Percentiles rank a stretch among this genome's conserved stretches.
Evolutionary conservation across 148 eudicot species (phyloP).

Genomic region (Simmondsia chinensis): DNA sequence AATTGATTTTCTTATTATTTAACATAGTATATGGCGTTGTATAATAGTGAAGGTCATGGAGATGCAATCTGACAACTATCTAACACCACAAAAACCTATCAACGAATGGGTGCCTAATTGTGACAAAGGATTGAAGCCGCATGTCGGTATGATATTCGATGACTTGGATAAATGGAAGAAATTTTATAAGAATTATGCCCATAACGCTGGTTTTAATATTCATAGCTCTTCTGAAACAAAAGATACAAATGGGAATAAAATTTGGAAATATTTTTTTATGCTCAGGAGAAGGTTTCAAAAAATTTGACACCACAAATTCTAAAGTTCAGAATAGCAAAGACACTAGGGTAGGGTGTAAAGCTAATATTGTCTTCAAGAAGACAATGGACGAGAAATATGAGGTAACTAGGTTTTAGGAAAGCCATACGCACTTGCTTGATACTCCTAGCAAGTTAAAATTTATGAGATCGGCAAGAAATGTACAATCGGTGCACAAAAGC

Average conservation of each 20-base stretch:
- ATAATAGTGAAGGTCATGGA: too few species aligned
- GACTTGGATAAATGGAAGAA: not conserved
- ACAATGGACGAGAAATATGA: not conserved
- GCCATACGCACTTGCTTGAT: not conserved
- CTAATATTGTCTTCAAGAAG: not conserved
- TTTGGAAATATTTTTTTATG: not conserved
- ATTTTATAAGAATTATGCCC: not conserved
- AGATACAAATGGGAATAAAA: not conserved
- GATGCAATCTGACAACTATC: too few species aligned
- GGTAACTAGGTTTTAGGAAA: not conserved
- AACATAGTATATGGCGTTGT: too few species aligned
- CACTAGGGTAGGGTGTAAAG: slow-evolving; percentile 1
- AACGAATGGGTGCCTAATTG: not conserved
- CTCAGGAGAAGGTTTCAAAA: not conserved
- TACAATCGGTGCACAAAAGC: not conserved
- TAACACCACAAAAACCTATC: too few species aligned
- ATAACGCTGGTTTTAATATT: not conserved
- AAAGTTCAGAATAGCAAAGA: not conserved
- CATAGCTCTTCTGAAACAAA: not conserved
- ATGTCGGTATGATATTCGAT: not conserved
- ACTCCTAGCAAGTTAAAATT: not conserved
- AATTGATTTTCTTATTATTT: too few species aligned
- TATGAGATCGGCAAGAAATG: not conserved
- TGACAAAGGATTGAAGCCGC: not conserved
- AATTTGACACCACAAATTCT: too few species aligned